A percentile compares a stretch with the other conserved stretches of the same genome.
These are phyloP conservation scores for Chionographis japonica DNA, from an alignment of 106 monocot genomes.

Conservation along the genomic window DNA sequence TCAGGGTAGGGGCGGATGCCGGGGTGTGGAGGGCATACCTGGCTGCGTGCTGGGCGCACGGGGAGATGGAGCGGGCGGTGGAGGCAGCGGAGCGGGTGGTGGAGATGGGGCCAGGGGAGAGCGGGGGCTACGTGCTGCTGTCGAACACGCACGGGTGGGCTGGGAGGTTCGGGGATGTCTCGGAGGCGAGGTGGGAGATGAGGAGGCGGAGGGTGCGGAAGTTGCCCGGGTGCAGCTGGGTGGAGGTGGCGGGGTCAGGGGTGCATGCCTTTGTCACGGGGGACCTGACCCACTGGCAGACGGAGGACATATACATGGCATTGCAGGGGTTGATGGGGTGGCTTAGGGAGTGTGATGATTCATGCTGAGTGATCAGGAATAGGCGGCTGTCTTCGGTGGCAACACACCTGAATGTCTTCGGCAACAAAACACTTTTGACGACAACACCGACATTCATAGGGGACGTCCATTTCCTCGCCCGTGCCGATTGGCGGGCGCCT, in stretches of 20 bases:
- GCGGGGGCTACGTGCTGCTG: conserved; percentile 61
- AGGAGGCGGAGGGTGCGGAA: conserved; percentile 45
- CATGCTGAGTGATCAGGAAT: conserved; percentile 3
- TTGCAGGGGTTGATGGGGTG: conserved; percentile 28
- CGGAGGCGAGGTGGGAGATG: conserved; percentile 50
- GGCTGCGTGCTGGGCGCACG: conserved; percentile 51
- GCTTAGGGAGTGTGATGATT: conserved; percentile 34
- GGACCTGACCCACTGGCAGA: conserved; percentile 28
- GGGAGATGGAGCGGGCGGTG: conserved; percentile 32
- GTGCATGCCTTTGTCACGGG: conserved; percentile 47
- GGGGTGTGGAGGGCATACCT: conserved; percentile 68
- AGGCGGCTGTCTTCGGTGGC: too few relatives aligned
- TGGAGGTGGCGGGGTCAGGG: conserved; percentile 42
- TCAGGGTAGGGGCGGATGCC: conserved; percentile 18
- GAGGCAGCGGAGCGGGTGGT: conserved; percentile 38
- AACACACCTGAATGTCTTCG: too few relatives aligned
- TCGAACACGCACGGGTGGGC: conserved; percentile 56
- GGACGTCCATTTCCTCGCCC: too few relatives aligned
- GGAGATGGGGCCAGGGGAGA: conserved; percentile 39
- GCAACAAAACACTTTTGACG: too few relatives aligned
- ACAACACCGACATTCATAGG: too few relatives aligned
- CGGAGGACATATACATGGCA: conserved; percentile 27
- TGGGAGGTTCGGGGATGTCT: conserved; percentile 43
- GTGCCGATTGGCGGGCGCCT: too few relatives aligned
- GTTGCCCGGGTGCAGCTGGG: conserved; percentile 72